Conservation (phyloP, 257 asterid species). For the Solanum microdontum region DNA sequence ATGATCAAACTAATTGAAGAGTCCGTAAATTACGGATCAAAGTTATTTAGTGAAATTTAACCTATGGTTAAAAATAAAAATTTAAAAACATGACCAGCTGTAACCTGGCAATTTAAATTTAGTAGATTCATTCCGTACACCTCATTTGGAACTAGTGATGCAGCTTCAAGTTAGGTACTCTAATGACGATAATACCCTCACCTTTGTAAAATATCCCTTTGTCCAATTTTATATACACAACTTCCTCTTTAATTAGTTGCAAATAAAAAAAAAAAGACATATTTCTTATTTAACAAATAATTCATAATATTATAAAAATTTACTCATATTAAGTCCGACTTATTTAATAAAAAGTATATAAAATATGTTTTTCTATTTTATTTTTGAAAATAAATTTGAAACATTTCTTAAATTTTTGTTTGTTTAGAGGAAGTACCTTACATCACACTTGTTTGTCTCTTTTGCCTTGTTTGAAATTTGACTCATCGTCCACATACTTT, state of each 20-base stretch:
- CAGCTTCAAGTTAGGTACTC: background rate
- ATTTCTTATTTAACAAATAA: background rate
- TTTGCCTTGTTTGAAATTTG: background rate
- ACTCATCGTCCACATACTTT: slow-evolving; percentile 1
- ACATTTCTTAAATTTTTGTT: too few relatives aligned
- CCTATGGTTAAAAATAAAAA: background rate
- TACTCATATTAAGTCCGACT: background rate
- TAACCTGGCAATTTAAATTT: background rate
- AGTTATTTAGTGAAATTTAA: slow-evolving; percentile 1
- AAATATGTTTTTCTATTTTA: background rate
- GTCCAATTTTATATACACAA: background rate
- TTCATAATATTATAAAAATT: too few relatives aligned
- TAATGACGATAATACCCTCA: slow-evolving; percentile 13
- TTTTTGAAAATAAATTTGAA: too few relatives aligned
- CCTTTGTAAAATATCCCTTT: background rate
- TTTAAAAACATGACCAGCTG: slow-evolving; percentile 5
- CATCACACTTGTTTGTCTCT: background rate
- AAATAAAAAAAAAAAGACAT: background rate
- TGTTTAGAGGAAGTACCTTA: background rate
- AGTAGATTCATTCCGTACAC: slow-evolving; percentile 13
- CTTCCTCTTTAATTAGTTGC: background rate
- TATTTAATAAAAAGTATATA: background rate
- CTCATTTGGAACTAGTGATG: slow-evolving; percentile 10
- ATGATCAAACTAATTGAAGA: background rate
- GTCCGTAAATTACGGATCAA: slow-evolving; percentile 44